Base-by-base conservation (phyloP, 179 eudicot species). In the Monotropa hypopitys region DNA sequence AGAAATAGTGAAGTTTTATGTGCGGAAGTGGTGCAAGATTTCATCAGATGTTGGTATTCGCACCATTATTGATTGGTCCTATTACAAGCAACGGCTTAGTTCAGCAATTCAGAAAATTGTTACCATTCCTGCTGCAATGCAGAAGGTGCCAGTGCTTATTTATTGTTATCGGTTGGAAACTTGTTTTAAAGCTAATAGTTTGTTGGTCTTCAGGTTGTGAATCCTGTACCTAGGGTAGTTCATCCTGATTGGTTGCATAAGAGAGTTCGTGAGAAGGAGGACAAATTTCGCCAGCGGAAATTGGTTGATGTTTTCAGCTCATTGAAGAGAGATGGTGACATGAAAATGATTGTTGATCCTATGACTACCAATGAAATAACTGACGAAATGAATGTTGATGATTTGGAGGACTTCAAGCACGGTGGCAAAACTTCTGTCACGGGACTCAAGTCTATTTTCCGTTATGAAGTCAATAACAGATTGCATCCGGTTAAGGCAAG, bases 91-190 rank as follows among this genome's bases (percentile, higher is more conserved):
- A 81, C 88, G 98, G 68, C 92, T 94, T 70, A 81, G 98, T 81
- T 94, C 98, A 66, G 84, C 98, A 66, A 94, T 94, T 83, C 98
- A 94, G 76, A 94, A 94, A 82, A 94, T 91, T 70, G 88, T 94
- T 77, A 92, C 97, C 71, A 94, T 94, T 86, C 98, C 98, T 74
- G 98, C 98, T 83, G 98, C 97, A 53, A 94, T 94, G 98, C 98
- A 94, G 84, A 94, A 94, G 98, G 98, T 94, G 79, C 78, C 70
- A 38, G 63, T 80, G 45, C 70, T 56, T 77, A 13, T 80, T 53
- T 77, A 38, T 61, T 74, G 13, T 74, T 66, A 28, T 38, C 28
- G 50, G 43, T 23, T 53, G 49, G 28, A 68, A 50, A 5, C 54
- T 26, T 75, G 42, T 51, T 79, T 66, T 40, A 8, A 9, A 43